Percentiles rank a stretch among this genome's conserved stretches.
phyloP scores from a whole-genome alignment of 75 land plant species.

The Chamaecyparis obtusa region DNA sequence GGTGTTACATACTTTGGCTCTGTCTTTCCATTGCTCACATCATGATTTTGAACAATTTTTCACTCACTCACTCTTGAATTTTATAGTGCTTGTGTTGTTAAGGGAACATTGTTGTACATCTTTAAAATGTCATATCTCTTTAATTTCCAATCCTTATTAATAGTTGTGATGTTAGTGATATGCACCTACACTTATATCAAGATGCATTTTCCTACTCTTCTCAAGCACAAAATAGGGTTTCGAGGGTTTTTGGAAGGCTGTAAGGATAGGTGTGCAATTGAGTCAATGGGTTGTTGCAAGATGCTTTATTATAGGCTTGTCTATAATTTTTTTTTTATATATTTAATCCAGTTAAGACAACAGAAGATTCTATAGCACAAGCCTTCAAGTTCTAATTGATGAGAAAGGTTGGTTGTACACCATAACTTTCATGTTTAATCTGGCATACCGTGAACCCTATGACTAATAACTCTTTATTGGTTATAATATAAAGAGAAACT shows the following conservation, averaged over 20 bases:
- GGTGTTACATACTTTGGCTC: too few species aligned
- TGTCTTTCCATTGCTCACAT: too few species aligned
- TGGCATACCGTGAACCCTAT: not conserved
- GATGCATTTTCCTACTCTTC: constrained; percentile 79
- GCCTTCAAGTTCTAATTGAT: not conserved
- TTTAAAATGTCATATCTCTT: constrained; percentile 74
- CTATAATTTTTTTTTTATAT: constrained; percentile 5
- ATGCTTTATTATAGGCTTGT: constrained; percentile 1
- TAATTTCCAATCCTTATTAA: constrained; percentile 91
- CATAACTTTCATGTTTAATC: not conserved
- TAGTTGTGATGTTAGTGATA: constrained; percentile 79
- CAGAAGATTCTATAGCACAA: not conserved
- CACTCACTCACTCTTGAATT: too few species aligned
- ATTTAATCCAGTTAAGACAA: not conserved
- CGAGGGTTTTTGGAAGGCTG: too few species aligned
- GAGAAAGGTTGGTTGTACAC: not conserved
- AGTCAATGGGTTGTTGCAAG: constrained; percentile 3
- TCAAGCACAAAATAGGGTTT: constrained; percentile 89
- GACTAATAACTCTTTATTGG: not conserved
- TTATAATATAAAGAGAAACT: not conserved
- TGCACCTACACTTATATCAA: constrained; percentile 93
- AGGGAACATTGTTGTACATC: not conserved
- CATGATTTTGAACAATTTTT: too few species aligned
- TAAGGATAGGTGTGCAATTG: constrained; percentile 7
- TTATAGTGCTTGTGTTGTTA: not conserved